Evolutionary conservation across 257 asterid species (phyloP).

Genomic region (Schizonepeta tenuifolia): DNA sequence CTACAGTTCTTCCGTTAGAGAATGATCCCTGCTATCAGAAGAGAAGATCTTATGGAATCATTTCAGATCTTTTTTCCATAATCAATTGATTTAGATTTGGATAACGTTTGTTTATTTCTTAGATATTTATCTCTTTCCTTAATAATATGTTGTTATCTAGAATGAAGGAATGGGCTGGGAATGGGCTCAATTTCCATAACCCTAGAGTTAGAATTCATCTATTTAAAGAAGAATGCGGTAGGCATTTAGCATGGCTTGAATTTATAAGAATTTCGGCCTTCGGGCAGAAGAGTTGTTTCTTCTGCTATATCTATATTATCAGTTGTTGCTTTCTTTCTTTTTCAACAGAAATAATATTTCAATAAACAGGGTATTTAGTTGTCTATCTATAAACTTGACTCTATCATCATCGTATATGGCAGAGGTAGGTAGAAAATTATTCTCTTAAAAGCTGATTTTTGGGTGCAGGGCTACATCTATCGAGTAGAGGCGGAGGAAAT

Average conservation of each 20-base stretch:
- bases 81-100: neutral
- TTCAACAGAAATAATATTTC: too few species aligned
- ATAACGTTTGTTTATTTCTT: neutral
- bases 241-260: neutral
- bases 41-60: neutral
- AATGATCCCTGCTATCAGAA: too few species aligned
- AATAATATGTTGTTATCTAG: neutral
- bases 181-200: neutral
- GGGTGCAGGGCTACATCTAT: slow-evolving; percentile 73
- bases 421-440: neutral
- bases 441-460: slow-evolving; percentile 21
- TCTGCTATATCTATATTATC: neutral
- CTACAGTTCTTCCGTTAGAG: neutral
- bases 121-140: neutral
- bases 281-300: neutral
- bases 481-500: slow-evolving; percentile 88
- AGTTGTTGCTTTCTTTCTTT: neutral
- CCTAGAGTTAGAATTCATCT: neutral
- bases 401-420: neutral
- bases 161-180: too few species aligned
- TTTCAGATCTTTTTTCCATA: neutral
- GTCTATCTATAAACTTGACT: neutral
- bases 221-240: neutral
- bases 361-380: neutral
- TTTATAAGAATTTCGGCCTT: neutral